Conservation (phyloP, 2,329 filamentous ascomycete species). For the Talaromyces amestolkiae region DNA sequence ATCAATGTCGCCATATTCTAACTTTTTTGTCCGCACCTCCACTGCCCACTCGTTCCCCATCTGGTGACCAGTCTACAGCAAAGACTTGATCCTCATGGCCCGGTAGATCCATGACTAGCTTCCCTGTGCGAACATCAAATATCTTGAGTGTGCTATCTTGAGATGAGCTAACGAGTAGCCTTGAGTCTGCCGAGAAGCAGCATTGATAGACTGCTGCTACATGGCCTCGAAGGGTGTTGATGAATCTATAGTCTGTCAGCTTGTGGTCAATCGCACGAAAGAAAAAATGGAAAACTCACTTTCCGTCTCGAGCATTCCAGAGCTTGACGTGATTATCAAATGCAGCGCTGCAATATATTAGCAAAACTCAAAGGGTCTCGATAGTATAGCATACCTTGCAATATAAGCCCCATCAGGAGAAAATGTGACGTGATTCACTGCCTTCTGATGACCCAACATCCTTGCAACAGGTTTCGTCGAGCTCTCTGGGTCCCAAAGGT, state of each 20-base stretch:
- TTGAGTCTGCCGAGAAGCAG: slow-evolving; percentile 85
- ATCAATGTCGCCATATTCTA: slow-evolving; percentile 62
- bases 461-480: slow-evolving; percentile 82
- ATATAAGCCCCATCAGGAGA: slow-evolving; percentile 85
- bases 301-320: slow-evolving; percentile 74
- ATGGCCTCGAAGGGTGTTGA: slow-evolving; percentile 83
- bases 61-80: slow-evolving; percentile 90
- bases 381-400: slow-evolving; percentile 45
- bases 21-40: slow-evolving; percentile 87
- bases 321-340: slow-evolving; percentile 96
- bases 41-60: slow-evolving; percentile 83
- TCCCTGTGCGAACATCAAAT: slow-evolving; percentile 85
- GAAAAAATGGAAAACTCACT: slow-evolving; percentile 34
- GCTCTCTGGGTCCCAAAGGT: slow-evolving; percentile 80
- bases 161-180: slow-evolving; percentile 80
- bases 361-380: neutral
- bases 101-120: slow-evolving; percentile 77
- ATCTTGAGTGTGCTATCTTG: slow-evolving; percentile 94
- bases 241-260: slow-evolving; percentile 57
- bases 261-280: slow-evolving; percentile 1
- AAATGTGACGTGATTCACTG: slow-evolving; percentile 93
- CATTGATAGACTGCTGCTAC: slow-evolving; percentile 90
- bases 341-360: slow-evolving; percentile 57
- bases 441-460: slow-evolving; percentile 91
- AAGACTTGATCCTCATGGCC: slow-evolving; percentile 93